Base-by-base conservation (phyloP, 805 yeast species). In the Wickerhamiella azyma region DNA sequence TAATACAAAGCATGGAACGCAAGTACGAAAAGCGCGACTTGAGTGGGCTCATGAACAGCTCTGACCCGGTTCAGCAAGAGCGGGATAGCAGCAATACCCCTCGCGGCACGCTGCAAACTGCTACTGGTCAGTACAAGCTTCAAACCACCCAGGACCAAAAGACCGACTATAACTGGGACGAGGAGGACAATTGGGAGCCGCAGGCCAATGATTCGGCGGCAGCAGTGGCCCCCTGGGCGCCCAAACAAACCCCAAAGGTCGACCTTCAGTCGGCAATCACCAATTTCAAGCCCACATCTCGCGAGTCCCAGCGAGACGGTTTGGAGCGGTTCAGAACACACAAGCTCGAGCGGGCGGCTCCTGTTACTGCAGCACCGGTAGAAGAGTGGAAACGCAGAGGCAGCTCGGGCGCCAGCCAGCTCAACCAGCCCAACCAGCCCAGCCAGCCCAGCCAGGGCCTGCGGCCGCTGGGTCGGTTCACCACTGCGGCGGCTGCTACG, bases 11-110 rank as follows among this genome's bases (percentile, higher is more conserved):
- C 13, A 28, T 30, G 21, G 18, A 58, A 41, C 62, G 58, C 50
- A 50, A 59, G 36, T 65, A 62, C 57, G 63, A 63, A 51, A 58
- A 66, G 10, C 66, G 63, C 51, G 58, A 60, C 24, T 58, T 65
- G 19, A 65, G 62, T 50, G 50, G 56, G 26, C 50, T 64, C 39
- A 64, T 65, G 48, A 43, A 53, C 14, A 29, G 16, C 5, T 21
- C 17, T 9, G 39, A 24, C 5, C 26, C 14, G 16, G 32, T 5
- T 9, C 30, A 37, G 11, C 46, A 46, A 28, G 30, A 16, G 19
- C 42, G 48, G 19, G 51, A 44, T n/a, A 37, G 41, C 18, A 11
- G 41, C 10, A 36, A 45, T 5, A 48, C 47, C 32, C 40, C 47
- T 5, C 52, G 53, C n/a, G 39, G 35, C 19, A 32, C 55, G 24